phyloP scores from a whole-genome alignment of 257 asterid genomes.

The Echites panduratus region DNA sequence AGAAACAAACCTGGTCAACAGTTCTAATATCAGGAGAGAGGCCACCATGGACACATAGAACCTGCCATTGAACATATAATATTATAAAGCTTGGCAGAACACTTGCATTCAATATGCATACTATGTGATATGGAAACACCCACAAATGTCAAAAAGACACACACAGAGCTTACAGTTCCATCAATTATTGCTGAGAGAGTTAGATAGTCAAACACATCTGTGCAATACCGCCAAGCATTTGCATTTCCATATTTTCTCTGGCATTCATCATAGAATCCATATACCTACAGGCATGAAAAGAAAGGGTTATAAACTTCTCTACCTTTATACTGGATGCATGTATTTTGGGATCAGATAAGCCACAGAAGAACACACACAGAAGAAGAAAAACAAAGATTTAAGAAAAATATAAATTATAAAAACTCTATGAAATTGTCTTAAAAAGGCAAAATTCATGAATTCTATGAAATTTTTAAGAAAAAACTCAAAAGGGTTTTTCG shows the following conservation, averaged over 20 bases:
- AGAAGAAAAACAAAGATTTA: background rate
- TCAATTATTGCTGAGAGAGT: slow-evolving; percentile 94
- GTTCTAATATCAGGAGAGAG: slow-evolving; percentile 97
- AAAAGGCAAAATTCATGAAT: too few relatives aligned
- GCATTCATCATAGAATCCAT: slow-evolving; percentile 99
- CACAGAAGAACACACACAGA: background rate
- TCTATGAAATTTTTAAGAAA: too few relatives aligned
- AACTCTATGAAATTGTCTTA: background rate
- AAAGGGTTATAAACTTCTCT: slow-evolving; percentile 13
- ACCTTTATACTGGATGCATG: slow-evolving; percentile 11
- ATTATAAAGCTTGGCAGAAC: background rate
- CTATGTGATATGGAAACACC: background rate
- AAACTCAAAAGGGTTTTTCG: too few relatives aligned
- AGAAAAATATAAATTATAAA: too few relatives aligned
- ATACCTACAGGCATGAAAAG: slow-evolving; percentile 50
- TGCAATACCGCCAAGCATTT: slow-evolving; percentile 99
- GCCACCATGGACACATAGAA: slow-evolving; percentile 97
- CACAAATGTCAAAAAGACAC: background rate
- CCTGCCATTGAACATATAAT: slow-evolving; percentile 45
- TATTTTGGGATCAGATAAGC: background rate
- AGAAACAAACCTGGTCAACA: slow-evolving; percentile 67
- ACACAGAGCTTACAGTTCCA: slow-evolving; percentile 59
- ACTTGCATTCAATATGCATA: background rate
- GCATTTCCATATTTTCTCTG: slow-evolving; percentile 97
- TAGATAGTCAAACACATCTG: slow-evolving; percentile 95